phyloP scores from a whole-genome alignment of 2,329 filamentous ascomycete genomes.

The Venturia aucupariae region DNA sequence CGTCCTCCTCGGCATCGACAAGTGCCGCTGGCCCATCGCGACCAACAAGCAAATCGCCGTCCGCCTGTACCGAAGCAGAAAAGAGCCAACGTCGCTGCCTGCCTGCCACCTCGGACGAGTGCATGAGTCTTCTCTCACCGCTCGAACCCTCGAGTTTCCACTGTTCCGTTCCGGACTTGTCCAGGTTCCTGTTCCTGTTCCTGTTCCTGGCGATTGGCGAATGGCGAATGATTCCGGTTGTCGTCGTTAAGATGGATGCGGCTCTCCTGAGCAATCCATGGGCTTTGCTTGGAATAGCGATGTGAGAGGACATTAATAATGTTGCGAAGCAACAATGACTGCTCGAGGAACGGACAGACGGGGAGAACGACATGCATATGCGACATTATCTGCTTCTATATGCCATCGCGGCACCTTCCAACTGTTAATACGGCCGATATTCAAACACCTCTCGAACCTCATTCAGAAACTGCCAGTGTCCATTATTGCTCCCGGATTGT shows the following conservation, averaged over 20 bases:
- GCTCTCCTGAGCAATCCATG: constrained; percentile 2
- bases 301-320: background rate
- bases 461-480: no score
- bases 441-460: background rate
- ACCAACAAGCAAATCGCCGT: background rate
- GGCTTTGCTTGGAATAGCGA: background rate
- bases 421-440: background rate
- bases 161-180: background rate
- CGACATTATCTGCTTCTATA: constrained; percentile 5
- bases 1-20: background rate
- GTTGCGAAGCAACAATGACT: background rate
- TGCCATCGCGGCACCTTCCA: background rate
- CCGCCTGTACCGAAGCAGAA: background rate
- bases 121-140: background rate
- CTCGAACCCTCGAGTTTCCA: background rate
- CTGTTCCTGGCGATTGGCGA: background rate
- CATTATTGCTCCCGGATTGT: background rate
- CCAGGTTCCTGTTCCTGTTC: background rate
- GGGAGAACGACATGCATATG: constrained; percentile 1
- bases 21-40: background rate
- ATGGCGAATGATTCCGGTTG: background rate
- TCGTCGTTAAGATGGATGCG: background rate
- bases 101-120: background rate
- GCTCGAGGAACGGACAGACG: background rate
- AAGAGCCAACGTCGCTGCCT: background rate